phyloP scores from a whole-genome alignment of 495 filamentous ascomycete genomes.

The Xylaria grammica region DNA sequence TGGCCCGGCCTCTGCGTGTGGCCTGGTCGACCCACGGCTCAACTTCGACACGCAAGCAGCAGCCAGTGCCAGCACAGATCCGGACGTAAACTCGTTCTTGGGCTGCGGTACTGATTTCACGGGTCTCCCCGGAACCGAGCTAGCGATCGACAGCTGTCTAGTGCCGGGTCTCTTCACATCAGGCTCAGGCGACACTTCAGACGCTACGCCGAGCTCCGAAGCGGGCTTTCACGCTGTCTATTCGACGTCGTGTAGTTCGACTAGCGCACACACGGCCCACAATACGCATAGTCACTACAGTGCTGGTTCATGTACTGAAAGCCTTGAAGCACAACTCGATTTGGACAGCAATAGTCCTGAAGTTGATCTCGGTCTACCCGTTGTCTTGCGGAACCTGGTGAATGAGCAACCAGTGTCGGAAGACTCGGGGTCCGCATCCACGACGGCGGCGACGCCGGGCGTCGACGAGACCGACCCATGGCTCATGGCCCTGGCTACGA shows the following conservation, averaged over 20 bases:
- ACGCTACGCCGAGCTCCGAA: not conserved
- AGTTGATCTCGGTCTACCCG: not conserved
- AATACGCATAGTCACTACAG: not conserved
- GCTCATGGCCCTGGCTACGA: constrained; percentile 1
- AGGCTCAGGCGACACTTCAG: not conserved
- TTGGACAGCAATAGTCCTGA: constrained; percentile 1
- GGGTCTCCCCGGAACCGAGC: not conserved
- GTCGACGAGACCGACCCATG: constrained; percentile 1
- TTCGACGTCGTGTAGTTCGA: not conserved
- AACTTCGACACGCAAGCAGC: not conserved
- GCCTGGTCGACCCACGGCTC: not conserved
- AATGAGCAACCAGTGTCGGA: not conserved
- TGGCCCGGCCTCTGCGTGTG: not conserved
- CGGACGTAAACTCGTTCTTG: not conserved
- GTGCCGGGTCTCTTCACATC: not conserved
- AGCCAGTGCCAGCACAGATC: not conserved
- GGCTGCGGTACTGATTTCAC: constrained; percentile 8
- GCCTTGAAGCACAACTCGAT: constrained; percentile 4
- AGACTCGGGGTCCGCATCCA: not conserved
- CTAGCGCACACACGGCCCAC: not conserved
- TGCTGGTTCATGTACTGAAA: not conserved
- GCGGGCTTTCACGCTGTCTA: not conserved
- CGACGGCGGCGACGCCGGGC: not conserved
- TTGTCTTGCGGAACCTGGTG: not conserved
- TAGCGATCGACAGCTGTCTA: not conserved